Conservation (phyloP, 2,329 filamentous ascomycete species). For the Seiridium unicorne region DNA sequence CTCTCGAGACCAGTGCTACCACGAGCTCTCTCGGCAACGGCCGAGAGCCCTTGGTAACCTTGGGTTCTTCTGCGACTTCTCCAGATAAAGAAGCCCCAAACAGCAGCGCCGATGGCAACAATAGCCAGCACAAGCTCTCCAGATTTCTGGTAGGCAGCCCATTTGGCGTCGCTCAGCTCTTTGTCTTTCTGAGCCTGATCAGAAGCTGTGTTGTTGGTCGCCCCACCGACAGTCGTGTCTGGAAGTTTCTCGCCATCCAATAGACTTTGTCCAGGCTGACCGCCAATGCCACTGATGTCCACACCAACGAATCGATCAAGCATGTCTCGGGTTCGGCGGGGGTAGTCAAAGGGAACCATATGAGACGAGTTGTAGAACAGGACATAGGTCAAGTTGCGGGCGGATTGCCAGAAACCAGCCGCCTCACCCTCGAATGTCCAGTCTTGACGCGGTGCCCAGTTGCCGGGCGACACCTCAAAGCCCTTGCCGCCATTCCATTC, state of each 20-base stretch:
- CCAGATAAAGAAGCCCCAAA: constrained; percentile 76
- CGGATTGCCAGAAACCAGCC: constrained; percentile 91
- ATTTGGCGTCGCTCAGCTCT: constrained; percentile 77
- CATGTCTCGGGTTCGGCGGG: constrained; percentile 88
- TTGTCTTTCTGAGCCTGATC: constrained; percentile 68
- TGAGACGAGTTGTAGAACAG: constrained; percentile 94
- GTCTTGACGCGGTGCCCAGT: constrained; percentile 86
- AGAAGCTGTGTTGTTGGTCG: constrained; percentile 59
- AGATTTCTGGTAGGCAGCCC: constrained; percentile 84
- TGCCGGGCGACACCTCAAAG: constrained; percentile 83
- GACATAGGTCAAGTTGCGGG: constrained; percentile 92
- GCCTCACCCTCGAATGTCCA: constrained; percentile 91
- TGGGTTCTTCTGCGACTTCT: constrained; percentile 54
- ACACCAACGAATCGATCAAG: constrained; percentile 94
- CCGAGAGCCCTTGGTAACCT: constrained; percentile 52
- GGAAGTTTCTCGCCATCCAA: constrained; percentile 84
- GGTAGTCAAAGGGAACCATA: constrained; percentile 96
- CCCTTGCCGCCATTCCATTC: constrained; percentile 89
- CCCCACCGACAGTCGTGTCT: constrained; percentile 73
- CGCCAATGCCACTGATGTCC: constrained; percentile 86
- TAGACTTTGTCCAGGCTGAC: constrained; percentile 71
- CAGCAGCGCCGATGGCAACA: constrained; percentile 68
- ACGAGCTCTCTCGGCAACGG: constrained; percentile 33
- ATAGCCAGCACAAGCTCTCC: constrained; percentile 84
- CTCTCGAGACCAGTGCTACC: constrained; percentile 38